phyloP scores from a whole-genome alignment of 106 monocot genomes.

The Acorus gramineus region DNA sequence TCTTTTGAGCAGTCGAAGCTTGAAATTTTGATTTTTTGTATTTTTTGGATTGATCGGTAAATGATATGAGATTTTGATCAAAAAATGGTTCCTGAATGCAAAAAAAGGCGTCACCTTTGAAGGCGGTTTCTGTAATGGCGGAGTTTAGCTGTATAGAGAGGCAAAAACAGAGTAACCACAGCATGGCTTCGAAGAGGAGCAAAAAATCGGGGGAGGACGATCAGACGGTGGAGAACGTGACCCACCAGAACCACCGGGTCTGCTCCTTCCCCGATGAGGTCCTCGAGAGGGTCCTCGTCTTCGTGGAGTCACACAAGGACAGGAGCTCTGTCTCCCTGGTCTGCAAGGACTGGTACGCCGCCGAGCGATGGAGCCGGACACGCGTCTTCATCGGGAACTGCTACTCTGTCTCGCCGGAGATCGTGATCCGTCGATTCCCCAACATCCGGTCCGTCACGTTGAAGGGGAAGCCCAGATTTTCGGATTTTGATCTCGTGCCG shows the following conservation, averaged over 20 bases:
- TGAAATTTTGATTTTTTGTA: too few relatives aligned
- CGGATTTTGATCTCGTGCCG: slow-evolving; percentile 45
- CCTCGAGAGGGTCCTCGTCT: slow-evolving; percentile 20
- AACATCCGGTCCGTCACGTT: slow-evolving; percentile 16
- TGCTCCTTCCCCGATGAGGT: slow-evolving; percentile 21
- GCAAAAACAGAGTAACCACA: too few relatives aligned
- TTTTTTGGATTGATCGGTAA: too few relatives aligned
- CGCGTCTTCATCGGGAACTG: slow-evolving; percentile 40
- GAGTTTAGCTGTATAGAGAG: too few relatives aligned
- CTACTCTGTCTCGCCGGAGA: slow-evolving; percentile 33
- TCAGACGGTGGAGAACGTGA: too few relatives aligned
- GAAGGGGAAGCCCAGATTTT: slow-evolving; percentile 44
- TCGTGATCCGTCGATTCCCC: slow-evolving; percentile 22
- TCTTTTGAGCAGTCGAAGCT: too few relatives aligned
- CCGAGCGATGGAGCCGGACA: slow-evolving; percentile 32
- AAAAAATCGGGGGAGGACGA: too few relatives aligned
- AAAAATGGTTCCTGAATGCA: too few relatives aligned
- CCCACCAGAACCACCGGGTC: neutral
- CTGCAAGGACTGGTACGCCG: slow-evolving; percentile 31
- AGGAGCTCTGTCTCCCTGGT: slow-evolving; percentile 36
- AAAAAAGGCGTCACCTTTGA: too few relatives aligned
- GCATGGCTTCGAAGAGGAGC: too few relatives aligned
- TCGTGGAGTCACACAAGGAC: slow-evolving; percentile 27
- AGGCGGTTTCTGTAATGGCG: too few relatives aligned
- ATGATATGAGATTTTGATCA: too few relatives aligned